phyloP scores from a whole-genome alignment of 805 yeast genomes.

The Nakazawaea siamensis region DNA sequence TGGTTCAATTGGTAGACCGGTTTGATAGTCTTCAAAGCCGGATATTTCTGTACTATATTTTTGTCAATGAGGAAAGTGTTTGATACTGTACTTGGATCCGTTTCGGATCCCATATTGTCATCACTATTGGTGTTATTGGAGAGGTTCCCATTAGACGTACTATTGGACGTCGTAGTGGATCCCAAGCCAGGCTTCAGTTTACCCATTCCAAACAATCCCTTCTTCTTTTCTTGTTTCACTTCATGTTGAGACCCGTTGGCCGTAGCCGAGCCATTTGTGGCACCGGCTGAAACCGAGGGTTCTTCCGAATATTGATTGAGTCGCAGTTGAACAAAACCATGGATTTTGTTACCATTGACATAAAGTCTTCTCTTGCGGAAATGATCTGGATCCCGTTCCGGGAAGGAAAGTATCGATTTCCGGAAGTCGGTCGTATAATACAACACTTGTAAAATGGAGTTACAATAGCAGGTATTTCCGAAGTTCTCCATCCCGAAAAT shows the following conservation, averaged over 20 bases:
- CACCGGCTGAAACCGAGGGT: neutral
- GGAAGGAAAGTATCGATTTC: constrained; percentile 39
- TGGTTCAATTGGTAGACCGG: constrained; percentile 30
- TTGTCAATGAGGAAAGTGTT: constrained; percentile 8
- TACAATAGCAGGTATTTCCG: constrained; percentile 92
- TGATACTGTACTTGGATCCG: neutral
- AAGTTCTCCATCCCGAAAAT: constrained; percentile 78
- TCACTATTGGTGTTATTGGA: constrained; percentile 12
- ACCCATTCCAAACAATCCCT: constrained; percentile 11
- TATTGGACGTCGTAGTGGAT: constrained; percentile 2
- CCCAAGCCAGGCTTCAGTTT: constrained; percentile 5
- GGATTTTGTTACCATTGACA: constrained; percentile 33
- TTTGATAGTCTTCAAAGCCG: constrained; percentile 24
- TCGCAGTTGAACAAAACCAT: constrained; percentile 22
- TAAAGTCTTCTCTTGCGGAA: constrained; percentile 29
- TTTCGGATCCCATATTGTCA: neutral
- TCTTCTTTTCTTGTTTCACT: constrained; percentile 5
- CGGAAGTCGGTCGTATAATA: constrained; percentile 71
- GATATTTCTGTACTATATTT: constrained; percentile 17
- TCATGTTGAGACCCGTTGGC: too few species aligned
- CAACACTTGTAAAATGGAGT: constrained; percentile 83
- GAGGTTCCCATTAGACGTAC: neutral
- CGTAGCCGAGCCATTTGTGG: too few species aligned
- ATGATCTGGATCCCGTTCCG: constrained; percentile 24
- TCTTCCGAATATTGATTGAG: constrained; percentile 1